Evolutionary conservation across 2,329 filamentous ascomycete genomes (phyloP).

Genomic region (Claviceps sp.): DNA sequence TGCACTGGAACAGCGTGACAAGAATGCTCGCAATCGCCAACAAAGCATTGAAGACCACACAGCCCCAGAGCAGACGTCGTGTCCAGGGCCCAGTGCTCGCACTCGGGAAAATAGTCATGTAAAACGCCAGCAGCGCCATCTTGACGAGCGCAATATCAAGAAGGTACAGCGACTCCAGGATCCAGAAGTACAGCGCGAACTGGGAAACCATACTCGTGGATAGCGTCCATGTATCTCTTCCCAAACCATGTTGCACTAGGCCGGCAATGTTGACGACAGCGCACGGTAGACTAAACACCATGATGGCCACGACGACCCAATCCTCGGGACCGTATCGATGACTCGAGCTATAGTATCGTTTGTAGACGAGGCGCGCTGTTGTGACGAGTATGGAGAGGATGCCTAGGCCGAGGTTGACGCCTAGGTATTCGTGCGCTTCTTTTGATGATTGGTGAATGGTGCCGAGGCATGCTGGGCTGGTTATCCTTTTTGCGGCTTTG

Average conservation of each 20-base stretch:
- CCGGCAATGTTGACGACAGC: slow-evolving; percentile 17
- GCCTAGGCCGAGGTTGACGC: slow-evolving; percentile 1
- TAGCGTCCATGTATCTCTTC: slow-evolving; percentile 33
- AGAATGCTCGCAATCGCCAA: slow-evolving; percentile 26
- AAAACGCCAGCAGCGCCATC: slow-evolving; percentile 36
- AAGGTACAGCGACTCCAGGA: slow-evolving; percentile 29
- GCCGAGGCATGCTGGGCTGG: slow-evolving; percentile 1
- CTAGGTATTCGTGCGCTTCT: background rate
- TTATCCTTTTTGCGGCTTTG: slow-evolving; percentile 2
- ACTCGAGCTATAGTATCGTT: slow-evolving; percentile 13
- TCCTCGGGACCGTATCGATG: slow-evolving; percentile 19
- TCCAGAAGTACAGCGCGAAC: slow-evolving; percentile 27
- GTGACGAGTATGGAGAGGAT: slow-evolving; percentile 23
- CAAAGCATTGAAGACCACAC: slow-evolving; percentile 21
- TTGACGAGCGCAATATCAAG: slow-evolving; percentile 29
- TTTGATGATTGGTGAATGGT: background rate
- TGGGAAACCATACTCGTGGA: slow-evolving; percentile 22
- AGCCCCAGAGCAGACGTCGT: slow-evolving; percentile 23
- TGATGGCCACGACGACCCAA: slow-evolving; percentile 15
- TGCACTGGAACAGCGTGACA: slow-evolving; percentile 32
- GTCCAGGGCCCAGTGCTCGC: slow-evolving; percentile 12
- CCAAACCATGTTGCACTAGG: slow-evolving; percentile 24
- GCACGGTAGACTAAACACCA: slow-evolving; percentile 12
- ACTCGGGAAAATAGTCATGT: slow-evolving; percentile 34
- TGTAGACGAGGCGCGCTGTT: slow-evolving; percentile 19